These are phyloP conservation scores for Aphanomyces astaci DNA, from an alignment of 352 stramenopile genomes.

Conservation along the genomic window DNA sequence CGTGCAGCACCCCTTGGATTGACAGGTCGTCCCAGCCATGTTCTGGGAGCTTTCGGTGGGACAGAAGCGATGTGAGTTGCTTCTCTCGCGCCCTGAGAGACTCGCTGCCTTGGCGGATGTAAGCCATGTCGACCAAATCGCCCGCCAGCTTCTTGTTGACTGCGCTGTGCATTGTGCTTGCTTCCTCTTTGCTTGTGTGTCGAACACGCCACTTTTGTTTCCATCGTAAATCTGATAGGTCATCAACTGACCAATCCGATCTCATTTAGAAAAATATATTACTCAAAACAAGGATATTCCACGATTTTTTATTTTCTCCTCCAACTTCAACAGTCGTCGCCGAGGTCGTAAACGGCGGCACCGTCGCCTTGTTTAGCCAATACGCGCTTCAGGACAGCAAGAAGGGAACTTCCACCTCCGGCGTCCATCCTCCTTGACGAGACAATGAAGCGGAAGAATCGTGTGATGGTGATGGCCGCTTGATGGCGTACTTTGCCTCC, in stretches of 20 bases:
- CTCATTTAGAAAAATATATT: too few species aligned
- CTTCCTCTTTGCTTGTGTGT: neutral
- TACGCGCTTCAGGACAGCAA: constrained; percentile 2
- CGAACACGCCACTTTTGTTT: too few species aligned
- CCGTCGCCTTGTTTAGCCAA: neutral
- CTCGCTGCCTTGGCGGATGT: constrained; percentile 71
- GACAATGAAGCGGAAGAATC: constrained; percentile 21
- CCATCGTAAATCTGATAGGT: neutral
- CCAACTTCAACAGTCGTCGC: too few species aligned
- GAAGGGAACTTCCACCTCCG: neutral
- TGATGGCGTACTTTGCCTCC: neutral
- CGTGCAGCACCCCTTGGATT: constrained; percentile 80
- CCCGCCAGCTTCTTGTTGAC: constrained; percentile 34
- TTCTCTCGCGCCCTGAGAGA: constrained; percentile 56
- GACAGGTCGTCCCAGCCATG: constrained; percentile 84
- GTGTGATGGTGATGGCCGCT: constrained; percentile 17
- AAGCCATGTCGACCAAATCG: constrained; percentile 52
- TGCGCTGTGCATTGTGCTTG: constrained; percentile 18
- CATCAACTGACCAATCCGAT: neutral
- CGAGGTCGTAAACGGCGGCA: too few species aligned
- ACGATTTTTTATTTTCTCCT: too few species aligned
- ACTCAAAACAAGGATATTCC: too few species aligned
- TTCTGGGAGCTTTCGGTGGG: constrained; percentile 76
- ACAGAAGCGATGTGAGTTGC: constrained; percentile 65
- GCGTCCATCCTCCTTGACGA: constrained; percentile 4